phyloP scores from a whole-genome alignment of 495 filamentous ascomycete species.

The Chaetomidium leptoderma region DNA sequence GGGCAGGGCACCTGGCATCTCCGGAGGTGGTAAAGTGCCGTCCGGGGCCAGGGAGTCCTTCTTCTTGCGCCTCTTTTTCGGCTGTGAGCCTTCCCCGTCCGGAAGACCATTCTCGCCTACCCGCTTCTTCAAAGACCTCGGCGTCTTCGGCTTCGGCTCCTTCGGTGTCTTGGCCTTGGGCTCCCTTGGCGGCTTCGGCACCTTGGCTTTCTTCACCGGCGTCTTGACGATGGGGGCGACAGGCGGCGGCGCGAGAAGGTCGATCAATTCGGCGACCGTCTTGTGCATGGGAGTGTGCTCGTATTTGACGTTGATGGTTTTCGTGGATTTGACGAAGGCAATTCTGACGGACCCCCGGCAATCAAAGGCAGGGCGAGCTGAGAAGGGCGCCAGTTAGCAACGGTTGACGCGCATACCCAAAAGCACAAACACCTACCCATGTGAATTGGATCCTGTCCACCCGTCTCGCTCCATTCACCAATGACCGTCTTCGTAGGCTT shows the following conservation, averaged over 20 bases:
- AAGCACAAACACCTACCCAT: conserved; percentile 25
- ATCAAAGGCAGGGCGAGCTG: conserved; percentile 49
- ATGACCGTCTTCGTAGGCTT: conserved; percentile 33
- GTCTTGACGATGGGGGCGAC: conserved; percentile 18
- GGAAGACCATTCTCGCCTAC: conserved; percentile 48
- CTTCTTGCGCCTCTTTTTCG: conserved; percentile 33
- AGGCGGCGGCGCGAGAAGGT: conserved; percentile 36
- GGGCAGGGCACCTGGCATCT: conserved; percentile 29
- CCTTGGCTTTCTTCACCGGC: conserved; percentile 39
- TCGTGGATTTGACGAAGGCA: conserved; percentile 37
- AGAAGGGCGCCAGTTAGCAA: conserved; percentile 20
- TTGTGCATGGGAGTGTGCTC: conserved; percentile 47
- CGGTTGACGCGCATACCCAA: not conserved
- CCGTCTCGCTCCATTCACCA: conserved; percentile 41
- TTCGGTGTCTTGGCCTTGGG: conserved; percentile 32
- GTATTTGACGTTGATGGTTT: conserved; percentile 43
- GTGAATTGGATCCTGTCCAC: conserved; percentile 38
- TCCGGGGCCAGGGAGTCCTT: conserved; percentile 19
- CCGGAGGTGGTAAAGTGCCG: conserved; percentile 21
- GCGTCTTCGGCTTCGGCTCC: conserved; percentile 42
- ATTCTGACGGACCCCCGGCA: conserved; percentile 45
- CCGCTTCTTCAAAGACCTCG: conserved; percentile 41
- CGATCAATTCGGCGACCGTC: conserved; percentile 41
- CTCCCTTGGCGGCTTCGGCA: conserved; percentile 43
- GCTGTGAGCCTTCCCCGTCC: conserved; percentile 4